Percentiles rank a stretch among this genome's conserved stretches.
phyloP scores from a whole-genome alignment of 495 filamentous ascomycete genomes.

The Neurospora sp. region DNA sequence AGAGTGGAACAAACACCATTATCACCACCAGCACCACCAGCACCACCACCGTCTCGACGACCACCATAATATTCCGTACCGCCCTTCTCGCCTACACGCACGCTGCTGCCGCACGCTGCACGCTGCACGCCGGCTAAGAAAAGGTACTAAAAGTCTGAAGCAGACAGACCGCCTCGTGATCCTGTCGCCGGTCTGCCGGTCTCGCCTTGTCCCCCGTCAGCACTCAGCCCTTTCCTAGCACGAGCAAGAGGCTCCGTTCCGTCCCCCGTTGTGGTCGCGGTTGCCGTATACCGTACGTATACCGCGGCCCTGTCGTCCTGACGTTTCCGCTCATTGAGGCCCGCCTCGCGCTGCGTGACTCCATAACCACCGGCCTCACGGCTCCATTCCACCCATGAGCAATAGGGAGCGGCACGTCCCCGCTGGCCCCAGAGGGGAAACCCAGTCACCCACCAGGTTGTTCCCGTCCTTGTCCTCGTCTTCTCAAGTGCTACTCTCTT shows the following conservation, averaged over 20 bases:
- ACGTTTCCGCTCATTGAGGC: slow-evolving; percentile 6
- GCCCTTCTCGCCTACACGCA: not conserved
- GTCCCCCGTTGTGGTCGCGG: not conserved
- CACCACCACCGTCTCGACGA: not conserved
- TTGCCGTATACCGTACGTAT: not conserved
- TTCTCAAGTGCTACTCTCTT: not conserved
- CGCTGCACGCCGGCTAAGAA: not conserved
- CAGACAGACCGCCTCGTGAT: not conserved
- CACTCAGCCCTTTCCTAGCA: slow-evolving; percentile 1
- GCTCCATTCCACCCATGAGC: slow-evolving; percentile 34
- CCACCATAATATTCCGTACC: not conserved
- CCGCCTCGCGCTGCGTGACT: slow-evolving; percentile 9
- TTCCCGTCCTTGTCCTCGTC: not conserved
- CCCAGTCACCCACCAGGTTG: slow-evolving; percentile 40
- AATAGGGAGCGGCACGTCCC: slow-evolving; percentile 40
- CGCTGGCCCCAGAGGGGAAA: slow-evolving; percentile 46
- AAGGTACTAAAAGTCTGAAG: not conserved
- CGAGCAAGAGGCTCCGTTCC: not conserved
- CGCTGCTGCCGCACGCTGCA: not conserved
- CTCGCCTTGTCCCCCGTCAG: slow-evolving; percentile 2
- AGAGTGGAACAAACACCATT: not conserved
- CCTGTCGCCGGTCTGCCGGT: not conserved
- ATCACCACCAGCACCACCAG: not conserved
- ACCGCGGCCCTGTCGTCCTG: not conserved
- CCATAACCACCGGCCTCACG: slow-evolving; percentile 9